Conservation (phyloP, 257 asterid genomes). For the Lavandula angustifolia region DNA sequence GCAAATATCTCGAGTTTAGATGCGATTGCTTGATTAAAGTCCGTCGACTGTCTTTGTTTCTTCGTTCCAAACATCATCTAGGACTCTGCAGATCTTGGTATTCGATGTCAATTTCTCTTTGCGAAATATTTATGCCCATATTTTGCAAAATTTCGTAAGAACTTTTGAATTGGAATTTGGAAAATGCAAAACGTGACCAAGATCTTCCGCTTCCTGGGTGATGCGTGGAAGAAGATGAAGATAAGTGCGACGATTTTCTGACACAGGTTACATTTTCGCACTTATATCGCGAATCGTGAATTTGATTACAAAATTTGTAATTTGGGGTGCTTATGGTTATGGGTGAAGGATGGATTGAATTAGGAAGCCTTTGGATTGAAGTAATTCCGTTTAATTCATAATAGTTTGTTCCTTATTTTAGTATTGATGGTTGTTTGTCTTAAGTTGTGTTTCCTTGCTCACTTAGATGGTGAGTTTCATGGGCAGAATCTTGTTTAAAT, state of each 20-base stretch:
- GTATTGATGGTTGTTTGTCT: background rate
- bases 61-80: conserved; percentile 39
- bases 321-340: no score
- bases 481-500: background rate
- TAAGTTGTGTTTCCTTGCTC: background rate
- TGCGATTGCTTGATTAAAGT: background rate
- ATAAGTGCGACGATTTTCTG: conserved; percentile 6
- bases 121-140: no score
- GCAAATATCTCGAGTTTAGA: background rate
- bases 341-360: no score
- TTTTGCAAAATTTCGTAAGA: background rate
- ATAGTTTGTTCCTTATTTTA: no score
- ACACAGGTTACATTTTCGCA: background rate
- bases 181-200: background rate
- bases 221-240: conserved; percentile 29
- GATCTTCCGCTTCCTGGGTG: conserved; percentile 15
- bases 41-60: conserved; percentile 21
- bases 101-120: background rate
- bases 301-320: no score
- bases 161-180: background rate
- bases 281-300: background rate
- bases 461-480: background rate
- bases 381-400: background rate
- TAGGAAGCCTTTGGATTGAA: background rate
- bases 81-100: conserved; percentile 6